Evolutionary conservation across 2,329 filamentous ascomycete genomes (phyloP).

Genomic region (Paramyrothecium roridum): DNA sequence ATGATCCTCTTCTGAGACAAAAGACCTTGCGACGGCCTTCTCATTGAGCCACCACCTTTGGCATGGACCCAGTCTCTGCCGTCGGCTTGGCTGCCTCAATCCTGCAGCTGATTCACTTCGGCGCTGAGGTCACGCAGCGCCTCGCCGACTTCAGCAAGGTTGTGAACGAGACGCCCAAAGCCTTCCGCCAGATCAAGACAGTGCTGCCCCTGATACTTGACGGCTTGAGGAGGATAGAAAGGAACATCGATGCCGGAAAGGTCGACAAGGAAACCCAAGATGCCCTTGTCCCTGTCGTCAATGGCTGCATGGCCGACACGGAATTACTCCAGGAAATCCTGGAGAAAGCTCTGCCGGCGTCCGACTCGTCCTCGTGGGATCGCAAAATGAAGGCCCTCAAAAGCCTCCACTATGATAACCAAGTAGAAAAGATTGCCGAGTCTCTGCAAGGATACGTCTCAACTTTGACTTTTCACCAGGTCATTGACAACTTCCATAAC

Average conservation of each 20-base stretch:
- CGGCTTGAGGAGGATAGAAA: constrained; percentile 1
- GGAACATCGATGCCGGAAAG: neutral
- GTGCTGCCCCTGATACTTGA: constrained; percentile 2
- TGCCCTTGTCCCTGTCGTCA: constrained; percentile 3
- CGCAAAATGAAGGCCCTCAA: neutral
- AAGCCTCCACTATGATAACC: constrained; percentile 2
- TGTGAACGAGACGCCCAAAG: neutral
- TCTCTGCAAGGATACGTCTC: constrained; percentile 2
- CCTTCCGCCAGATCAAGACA: constrained; percentile 1
- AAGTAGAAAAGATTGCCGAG: constrained; percentile 2
- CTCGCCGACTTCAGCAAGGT: neutral
- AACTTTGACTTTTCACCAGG: constrained; percentile 3
- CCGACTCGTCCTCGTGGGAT: neutral
- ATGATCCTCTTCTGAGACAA: too few relatives aligned
- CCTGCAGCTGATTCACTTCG: constrained; percentile 2
- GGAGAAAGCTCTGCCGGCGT: constrained; percentile 1
- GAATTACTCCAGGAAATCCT: constrained; percentile 1
- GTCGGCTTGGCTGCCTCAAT: neutral
- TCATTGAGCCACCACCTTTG: too few relatives aligned
- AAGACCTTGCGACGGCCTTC: too few relatives aligned
- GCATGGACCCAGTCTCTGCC: constrained; percentile 1
- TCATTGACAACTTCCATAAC: neutral
- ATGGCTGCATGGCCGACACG: neutral
- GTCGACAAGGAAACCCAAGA: constrained; percentile 1
- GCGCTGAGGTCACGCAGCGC: neutral